Percentiles rank a stretch among this genome's conserved stretches.
Evolutionary conservation across 2,329 filamentous ascomycete species (phyloP).

Genomic region (Trichoderma oligosporum): DNA sequence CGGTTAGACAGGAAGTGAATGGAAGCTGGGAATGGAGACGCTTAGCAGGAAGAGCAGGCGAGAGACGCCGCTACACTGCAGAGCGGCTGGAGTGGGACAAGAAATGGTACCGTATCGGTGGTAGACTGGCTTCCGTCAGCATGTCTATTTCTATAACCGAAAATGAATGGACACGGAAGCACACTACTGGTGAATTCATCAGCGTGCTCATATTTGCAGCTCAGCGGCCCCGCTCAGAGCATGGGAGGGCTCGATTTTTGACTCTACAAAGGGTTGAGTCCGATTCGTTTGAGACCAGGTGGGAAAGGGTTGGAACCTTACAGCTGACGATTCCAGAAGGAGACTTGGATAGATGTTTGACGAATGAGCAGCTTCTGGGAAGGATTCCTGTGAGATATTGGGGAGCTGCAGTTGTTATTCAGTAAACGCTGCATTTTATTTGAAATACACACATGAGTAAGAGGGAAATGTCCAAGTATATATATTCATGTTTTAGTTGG

Average conservation of each 20-base stretch:
- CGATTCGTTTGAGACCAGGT: slow-evolving; percentile 7
- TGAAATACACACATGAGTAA: no score
- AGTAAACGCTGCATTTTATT: background rate
- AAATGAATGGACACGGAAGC: slow-evolving; percentile 13
- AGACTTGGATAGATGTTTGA: slow-evolving; percentile 5
- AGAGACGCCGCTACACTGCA: background rate
- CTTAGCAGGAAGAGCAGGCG: slow-evolving; percentile 8
- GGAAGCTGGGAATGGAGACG: slow-evolving; percentile 18
- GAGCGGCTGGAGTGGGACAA: slow-evolving; percentile 9
- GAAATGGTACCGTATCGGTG: slow-evolving; percentile 7
- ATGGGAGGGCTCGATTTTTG: slow-evolving; percentile 14
- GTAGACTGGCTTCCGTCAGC: slow-evolving; percentile 11
- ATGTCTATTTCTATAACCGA: slow-evolving; percentile 14
- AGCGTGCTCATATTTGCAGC: slow-evolving; percentile 14
- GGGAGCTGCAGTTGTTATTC: background rate
- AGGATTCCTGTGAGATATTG: slow-evolving; percentile 7
- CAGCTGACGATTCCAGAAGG: slow-evolving; percentile 6
- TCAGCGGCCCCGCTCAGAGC: slow-evolving; percentile 3
- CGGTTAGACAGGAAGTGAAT: background rate
- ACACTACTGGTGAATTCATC: slow-evolving; percentile 9
- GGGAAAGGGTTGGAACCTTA: slow-evolving; percentile 15
- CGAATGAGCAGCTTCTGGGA: slow-evolving; percentile 8
- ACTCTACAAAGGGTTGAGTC: slow-evolving; percentile 13
- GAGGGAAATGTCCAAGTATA: no score
- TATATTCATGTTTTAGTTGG: background rate